A percentile compares a stretch with the other conserved stretches of the same genome.
Evolutionary conservation across 108 stramenopile genomes (phyloP).

Genomic region (Cylindrotheca fusiformis): DNA sequence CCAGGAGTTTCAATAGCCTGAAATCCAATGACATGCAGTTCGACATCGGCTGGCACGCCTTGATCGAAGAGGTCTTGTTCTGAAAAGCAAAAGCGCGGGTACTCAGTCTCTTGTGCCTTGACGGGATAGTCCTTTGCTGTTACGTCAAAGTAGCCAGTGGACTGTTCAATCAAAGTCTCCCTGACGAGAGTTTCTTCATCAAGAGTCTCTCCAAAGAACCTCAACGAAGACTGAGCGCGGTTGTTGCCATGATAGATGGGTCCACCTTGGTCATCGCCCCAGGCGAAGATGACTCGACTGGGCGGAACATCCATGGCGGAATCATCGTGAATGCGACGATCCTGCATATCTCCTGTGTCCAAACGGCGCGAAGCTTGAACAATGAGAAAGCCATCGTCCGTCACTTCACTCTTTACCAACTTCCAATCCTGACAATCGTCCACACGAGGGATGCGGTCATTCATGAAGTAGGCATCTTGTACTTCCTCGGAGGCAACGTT

Average conservation of each 20-base stretch:
- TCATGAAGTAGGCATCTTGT: constrained; percentile 43
- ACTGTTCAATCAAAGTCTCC: constrained; percentile 14
- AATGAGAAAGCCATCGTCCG: constrained; percentile 40
- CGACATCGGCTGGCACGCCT: constrained; percentile 20
- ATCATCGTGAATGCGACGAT: constrained; percentile 37
- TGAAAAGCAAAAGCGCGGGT: constrained; percentile 39
- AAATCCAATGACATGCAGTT: constrained; percentile 31
- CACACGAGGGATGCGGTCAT: constrained; percentile 9
- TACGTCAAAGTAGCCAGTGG: constrained; percentile 40
- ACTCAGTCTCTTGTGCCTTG: constrained; percentile 30
- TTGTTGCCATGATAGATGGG: constrained; percentile 55
- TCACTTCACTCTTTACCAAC: constrained; percentile 7
- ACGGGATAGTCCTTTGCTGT: constrained; percentile 22
- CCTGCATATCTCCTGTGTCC: constrained; percentile 49
- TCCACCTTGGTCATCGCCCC: constrained; percentile 45
- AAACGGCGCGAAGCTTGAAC: constrained; percentile 42
- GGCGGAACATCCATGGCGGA: constrained; percentile 15
- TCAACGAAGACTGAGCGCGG: constrained; percentile 33
- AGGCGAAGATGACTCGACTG: constrained; percentile 51
- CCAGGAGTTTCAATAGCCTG: constrained; percentile 30
- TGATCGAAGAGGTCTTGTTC: constrained; percentile 31
- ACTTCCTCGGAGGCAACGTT: constrained; percentile 25
- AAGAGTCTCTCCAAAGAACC: constrained; percentile 31
- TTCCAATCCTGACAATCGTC: constrained; percentile 54
- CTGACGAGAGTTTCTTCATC: constrained; percentile 18